Percentiles rank a stretch among this genome's conserved stretches.
Conservation (phyloP, 371 early-diverging fungal species). For the Mucor ambiguus region DNA sequence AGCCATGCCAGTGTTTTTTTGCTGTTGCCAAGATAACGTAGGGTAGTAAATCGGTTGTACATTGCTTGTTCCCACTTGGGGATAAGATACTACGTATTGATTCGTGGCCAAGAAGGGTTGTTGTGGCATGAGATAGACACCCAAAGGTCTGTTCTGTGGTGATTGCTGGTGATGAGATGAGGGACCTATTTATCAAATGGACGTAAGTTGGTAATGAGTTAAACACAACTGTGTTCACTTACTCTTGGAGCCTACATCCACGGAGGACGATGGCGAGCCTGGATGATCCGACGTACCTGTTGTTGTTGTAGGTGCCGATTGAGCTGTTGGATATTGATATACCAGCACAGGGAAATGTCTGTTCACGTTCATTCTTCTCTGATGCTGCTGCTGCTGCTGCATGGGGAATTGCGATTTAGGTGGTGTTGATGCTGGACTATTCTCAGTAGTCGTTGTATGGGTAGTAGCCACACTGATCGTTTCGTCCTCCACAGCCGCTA, state of each 20-base stretch:
- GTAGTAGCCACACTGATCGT: not conserved
- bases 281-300: not conserved
- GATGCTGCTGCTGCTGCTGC: not conserved
- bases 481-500: not conserved
- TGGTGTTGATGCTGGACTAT: not conserved
- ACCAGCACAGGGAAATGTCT: slow-evolving; percentile 22
- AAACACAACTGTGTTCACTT: not conserved
- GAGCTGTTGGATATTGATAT: slow-evolving; percentile 21
- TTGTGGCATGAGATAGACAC: slow-evolving; percentile 24
- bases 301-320: not conserved
- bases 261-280: not conserved
- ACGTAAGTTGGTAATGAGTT: no score
- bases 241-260: not conserved
- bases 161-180: not conserved
- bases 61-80: slow-evolving; percentile 21
- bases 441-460: not conserved
- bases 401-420: not conserved
- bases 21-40: slow-evolving; percentile 18
- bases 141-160: slow-evolving; percentile 9
- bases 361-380: slow-evolving; percentile 8
- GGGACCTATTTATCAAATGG: not conserved
- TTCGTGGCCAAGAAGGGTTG: slow-evolving; percentile 13
- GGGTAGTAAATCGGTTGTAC: slow-evolving; percentile 16
- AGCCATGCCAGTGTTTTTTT: not conserved
- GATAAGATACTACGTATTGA: slow-evolving; percentile 25